A percentile compares a stretch with the other conserved stretches of the same genome.
Evolutionary conservation across 805 yeast species (phyloP).

Genomic region (Candida berthetii): DNA sequence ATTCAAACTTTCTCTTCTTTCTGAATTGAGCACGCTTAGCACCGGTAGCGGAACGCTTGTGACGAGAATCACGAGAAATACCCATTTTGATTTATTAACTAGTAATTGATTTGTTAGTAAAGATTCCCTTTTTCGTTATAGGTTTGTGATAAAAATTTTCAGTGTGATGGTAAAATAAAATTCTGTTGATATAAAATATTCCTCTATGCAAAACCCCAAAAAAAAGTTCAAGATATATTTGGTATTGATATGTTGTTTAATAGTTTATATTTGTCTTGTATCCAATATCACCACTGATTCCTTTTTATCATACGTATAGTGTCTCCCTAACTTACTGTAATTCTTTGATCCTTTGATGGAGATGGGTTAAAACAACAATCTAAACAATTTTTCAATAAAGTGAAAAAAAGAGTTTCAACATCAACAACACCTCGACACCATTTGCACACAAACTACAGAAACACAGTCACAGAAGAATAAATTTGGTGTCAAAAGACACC

Average conservation of each 20-base stretch:
- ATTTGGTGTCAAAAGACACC: too few relatives aligned
- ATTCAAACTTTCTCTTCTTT: conserved; percentile 99
- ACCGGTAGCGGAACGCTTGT: conserved; percentile 99
- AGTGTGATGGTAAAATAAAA: neutral
- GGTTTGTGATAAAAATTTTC: neutral
- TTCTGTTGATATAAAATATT: too few relatives aligned
- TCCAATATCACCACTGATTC: neutral
- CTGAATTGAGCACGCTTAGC: conserved; percentile 99
- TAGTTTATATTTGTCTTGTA: neutral
- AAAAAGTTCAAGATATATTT: too few relatives aligned
- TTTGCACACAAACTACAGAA: too few relatives aligned
- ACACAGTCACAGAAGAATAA: too few relatives aligned
- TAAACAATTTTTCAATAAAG: neutral
- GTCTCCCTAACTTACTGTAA: neutral
- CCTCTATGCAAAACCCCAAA: too few relatives aligned
- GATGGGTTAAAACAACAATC: neutral
- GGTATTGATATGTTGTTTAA: too few relatives aligned
- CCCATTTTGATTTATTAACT: conserved; percentile 64
- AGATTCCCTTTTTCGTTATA: too few relatives aligned
- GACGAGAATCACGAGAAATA: conserved; percentile 99
- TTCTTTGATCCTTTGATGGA: neutral
- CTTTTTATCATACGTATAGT: neutral
- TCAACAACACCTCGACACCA: too few relatives aligned
- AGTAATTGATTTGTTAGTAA: neutral
- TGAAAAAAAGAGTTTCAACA: too few relatives aligned